phyloP scores from a whole-genome alignment of 1,284 basidiomycete genomes.

The Tilletia horrida region DNA sequence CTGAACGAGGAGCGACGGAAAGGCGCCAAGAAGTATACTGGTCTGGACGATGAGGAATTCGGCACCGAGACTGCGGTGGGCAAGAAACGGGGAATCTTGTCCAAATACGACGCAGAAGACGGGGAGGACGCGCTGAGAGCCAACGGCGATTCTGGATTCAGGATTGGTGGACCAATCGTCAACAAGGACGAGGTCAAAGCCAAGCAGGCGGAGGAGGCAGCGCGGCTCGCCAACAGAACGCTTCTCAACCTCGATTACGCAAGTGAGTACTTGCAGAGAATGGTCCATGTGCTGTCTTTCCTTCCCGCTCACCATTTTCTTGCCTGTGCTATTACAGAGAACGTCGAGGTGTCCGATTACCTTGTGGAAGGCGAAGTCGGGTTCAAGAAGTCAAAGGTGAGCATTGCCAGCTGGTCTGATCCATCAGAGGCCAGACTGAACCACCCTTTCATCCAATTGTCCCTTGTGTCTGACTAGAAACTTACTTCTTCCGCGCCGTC shows the following conservation, averaged over 20 bases:
- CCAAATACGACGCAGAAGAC: slow-evolving; percentile 90
- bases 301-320: background rate
- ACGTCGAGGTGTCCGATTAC: slow-evolving; percentile 80
- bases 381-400: slow-evolving; percentile 87
- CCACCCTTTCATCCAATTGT: slow-evolving; percentile 11
- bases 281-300: slow-evolving; percentile 19
- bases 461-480: slow-evolving; percentile 10
- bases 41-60: slow-evolving; percentile 95
- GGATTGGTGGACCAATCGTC: slow-evolving; percentile 32
- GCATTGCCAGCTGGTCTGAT: slow-evolving; percentile 25
- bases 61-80: slow-evolving; percentile 58
- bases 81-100: slow-evolving; percentile 75
- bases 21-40: slow-evolving; percentile 85
- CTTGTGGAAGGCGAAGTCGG: slow-evolving; percentile 83
- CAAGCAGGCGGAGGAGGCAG: slow-evolving; percentile 63
- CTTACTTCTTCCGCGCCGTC: background rate
- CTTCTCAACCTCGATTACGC: slow-evolving; percentile 84
- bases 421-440: slow-evolving; percentile 23
- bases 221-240: slow-evolving; percentile 68
- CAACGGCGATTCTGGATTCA: slow-evolving; percentile 34
- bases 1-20: slow-evolving; percentile 80
- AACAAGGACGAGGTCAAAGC: slow-evolving; percentile 57
- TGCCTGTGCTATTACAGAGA: slow-evolving; percentile 63
- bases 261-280: slow-evolving; percentile 62
- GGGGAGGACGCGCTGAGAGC: slow-evolving; percentile 60